Evolutionary conservation across 768 basidiomycete genomes (phyloP), one percentile per base, ranked within the genome.

Genomic region (Panaeolus papilionaceus): DNA sequence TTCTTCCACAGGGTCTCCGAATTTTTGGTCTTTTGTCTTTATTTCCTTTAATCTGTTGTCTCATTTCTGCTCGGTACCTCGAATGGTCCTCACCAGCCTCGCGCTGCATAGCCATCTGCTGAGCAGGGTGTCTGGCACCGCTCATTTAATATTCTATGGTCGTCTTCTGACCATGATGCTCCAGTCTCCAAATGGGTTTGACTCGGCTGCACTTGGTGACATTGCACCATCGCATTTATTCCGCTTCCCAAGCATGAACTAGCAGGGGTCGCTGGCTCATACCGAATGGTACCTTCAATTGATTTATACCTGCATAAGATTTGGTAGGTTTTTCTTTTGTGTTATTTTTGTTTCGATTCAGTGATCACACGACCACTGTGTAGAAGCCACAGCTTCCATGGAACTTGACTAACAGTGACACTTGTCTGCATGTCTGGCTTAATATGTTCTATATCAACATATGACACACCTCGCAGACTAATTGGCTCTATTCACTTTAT

Each of bases 171-270:
- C 26, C 28, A 33, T 18, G 10, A 2, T 33, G 54, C 20, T 7
- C 16, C 26, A 58, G 54, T 58, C 54, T 58, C n/a, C 26, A 58
- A 58, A 58, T 58, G 54, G 54, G 33, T 33, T 33, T 33, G 33
- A 33, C 28, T 58, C 54, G 54, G 54, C 28, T 1, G 54, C 28
- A 58, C 54, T 58, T 58, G 47, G 9, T 28, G 26, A 26, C 9
- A 37, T 49, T 58, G 33, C 28, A 7, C 54, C 9, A 58, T 58
- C 28, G 4, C 47, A 23, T 26, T 58, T 9, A 58, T 28, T 58
- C 26, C 16, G 14, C 16, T 28, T 26, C n/a, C 23, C 26, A 23
- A 18, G 6, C 47, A 9, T 51, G 9, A 23, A 23, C 20, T 7
- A 51, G 47, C 20, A 51, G 20, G 47, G 20, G 5, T 26, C 4